Evolutionary conservation across 2,329 filamentous ascomycete species (phyloP), one percentile per base, ranked within the genome.

Genomic region (Phialemoniopsis sp.): DNA sequence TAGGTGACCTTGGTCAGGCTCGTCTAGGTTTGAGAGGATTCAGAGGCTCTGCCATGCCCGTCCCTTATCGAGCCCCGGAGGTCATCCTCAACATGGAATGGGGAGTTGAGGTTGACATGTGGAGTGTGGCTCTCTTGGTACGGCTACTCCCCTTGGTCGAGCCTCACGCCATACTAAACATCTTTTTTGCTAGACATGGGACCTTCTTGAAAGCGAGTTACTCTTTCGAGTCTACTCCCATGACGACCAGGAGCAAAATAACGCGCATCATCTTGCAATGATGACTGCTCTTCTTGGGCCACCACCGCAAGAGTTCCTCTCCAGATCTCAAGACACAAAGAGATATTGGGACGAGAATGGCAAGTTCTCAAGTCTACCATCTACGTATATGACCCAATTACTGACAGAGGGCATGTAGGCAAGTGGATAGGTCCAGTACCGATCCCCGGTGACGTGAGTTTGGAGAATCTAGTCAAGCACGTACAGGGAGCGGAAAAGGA

Each of bases 1-100:
- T 67, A 8, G 54, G 49, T 32, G 62, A 68, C 42, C 45, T 66
- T 2, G 58, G 63, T 12, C 56, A 62, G 41, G 62, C 63, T n/a
- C 52, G 56, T n/a, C 52, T 58, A 18, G 57, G 57, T 3, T 6
- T 26, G n/a, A 32, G 34, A 1, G 32, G 48, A 36, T 51, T 53
- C 10, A 33, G 29, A 6, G 43, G 52, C 2, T 47, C 42, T 4
- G 55, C 52, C 6, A 59, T 59, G 54, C 57, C 57, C 6, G 5
- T 50, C 8, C 52, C 43, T 3, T 60, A 59, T 37, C 53, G 58
- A n/a, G 55, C 60, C 16, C 62, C 61, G 0, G 63, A 66, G 41
- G 54, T 66, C 7, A 57, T 64, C 45, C 51, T 64, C 13, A 49
- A 52, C 17, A 62, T 63, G 52, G 39, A 46, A 1, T 65, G 61